These are phyloP conservation scores for Saccharomyces hybrid DNA, from an alignment of 1,139 yeast species.

Conservation along the genomic window DNA sequence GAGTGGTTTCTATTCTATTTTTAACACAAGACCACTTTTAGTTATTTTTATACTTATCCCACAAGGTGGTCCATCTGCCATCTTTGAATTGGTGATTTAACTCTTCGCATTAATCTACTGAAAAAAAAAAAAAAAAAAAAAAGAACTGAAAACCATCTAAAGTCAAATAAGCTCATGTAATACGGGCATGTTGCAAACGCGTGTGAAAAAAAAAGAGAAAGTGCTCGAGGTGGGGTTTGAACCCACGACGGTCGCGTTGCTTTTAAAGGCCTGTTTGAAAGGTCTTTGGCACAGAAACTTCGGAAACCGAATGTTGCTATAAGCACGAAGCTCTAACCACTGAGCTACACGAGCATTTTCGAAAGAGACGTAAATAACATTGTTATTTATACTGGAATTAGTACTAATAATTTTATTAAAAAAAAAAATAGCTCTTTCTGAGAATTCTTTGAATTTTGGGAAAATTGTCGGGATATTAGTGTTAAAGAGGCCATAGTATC, in stretches of 20 bases:
- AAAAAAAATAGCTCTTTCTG: too few relatives aligned
- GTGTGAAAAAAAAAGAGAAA: conserved; percentile 26
- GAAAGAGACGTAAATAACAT: conserved; percentile 1
- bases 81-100: neutral
- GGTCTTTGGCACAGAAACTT: conserved; percentile 22
- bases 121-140: neutral
- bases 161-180: neutral
- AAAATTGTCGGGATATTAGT: too few relatives aligned
- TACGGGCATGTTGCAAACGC: neutral
- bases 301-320: conserved; percentile 34
- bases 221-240: conserved; percentile 47
- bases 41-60: neutral
- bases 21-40: neutral
- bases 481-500: too few relatives aligned
- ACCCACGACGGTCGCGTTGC: conserved; percentile 49
- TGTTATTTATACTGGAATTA: neutral
- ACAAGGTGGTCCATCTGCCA: neutral
- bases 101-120: neutral
- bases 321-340: conserved; percentile 49
- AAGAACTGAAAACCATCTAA: neutral
- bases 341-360: conserved; percentile 44
- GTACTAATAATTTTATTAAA: too few relatives aligned
- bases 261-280: conserved; percentile 19
- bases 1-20: neutral
- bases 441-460: too few relatives aligned